A percentile compares a stretch with the other conserved stretches of the same genome.
phyloP scores from a whole-genome alignment of 225 moss, liverwort and hornwort species.

The Physcomitrellopsis africana region DNA sequence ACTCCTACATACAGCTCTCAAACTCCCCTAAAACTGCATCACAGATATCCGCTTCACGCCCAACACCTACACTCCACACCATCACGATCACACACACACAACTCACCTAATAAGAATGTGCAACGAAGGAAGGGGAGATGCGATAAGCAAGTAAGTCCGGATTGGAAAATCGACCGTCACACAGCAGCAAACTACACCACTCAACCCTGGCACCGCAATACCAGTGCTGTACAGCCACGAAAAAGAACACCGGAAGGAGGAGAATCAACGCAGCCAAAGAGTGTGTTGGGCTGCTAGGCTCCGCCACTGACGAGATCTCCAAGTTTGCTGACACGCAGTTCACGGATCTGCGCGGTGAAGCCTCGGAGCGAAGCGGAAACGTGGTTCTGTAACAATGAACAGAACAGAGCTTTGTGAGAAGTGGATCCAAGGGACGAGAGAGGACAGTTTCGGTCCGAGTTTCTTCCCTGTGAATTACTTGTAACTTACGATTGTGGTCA shows the following conservation, averaged over 20 bases:
- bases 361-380: not conserved
- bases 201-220: not conserved
- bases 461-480: accelerated
- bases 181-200: not conserved
- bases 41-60: not conserved
- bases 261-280: not conserved
- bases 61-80: not conserved
- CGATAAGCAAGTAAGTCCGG: too few relatives aligned
- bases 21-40: not conserved
- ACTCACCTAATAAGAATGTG: not conserved
- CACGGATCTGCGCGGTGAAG: accelerated
- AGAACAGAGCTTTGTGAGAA: not conserved
- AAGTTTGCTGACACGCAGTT: not conserved
- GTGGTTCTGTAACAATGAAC: not conserved
- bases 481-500: not conserved
- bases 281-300: not conserved
- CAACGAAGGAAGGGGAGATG: not conserved
- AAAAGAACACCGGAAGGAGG: not conserved
- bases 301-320: not conserved
- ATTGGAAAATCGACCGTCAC: not conserved
- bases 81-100: not conserved
- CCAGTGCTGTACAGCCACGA: not conserved
- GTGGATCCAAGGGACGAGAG: not conserved
- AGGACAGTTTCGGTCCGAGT: not conserved
- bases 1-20: not conserved